Evolutionary conservation across 768 basidiomycete genomes (phyloP).

Genomic region (Hydnomerulius pinastri): DNA sequence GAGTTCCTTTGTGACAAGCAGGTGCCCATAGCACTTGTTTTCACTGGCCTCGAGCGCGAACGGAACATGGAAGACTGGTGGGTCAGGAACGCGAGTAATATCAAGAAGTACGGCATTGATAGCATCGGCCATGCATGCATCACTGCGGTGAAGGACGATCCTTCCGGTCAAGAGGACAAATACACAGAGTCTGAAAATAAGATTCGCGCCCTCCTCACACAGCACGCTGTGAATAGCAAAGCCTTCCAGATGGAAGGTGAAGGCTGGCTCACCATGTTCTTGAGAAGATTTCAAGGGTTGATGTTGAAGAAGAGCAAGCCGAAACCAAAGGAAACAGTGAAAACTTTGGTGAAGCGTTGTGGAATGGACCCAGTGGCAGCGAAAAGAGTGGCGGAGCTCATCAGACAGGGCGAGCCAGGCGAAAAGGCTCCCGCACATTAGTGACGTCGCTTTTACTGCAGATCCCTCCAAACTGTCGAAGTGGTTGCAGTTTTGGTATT

Average conservation of each 20-base stretch:
- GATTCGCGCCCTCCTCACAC: constrained; percentile 20
- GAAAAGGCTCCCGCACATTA: no score
- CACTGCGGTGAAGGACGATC: constrained; percentile 27
- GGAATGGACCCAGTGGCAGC: constrained; percentile 28
- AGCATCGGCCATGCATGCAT: constrained; percentile 35
- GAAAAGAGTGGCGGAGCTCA: constrained; percentile 21
- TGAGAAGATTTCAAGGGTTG: constrained; percentile 13
- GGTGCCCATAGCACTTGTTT: constrained; percentile 42
- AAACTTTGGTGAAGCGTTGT: constrained; percentile 26
- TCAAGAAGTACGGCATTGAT: constrained; percentile 24
- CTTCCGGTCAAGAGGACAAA: constrained; percentile 19
- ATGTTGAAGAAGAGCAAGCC: constrained; percentile 15
- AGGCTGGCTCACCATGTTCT: constrained; percentile 19
- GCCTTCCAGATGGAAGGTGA: constrained; percentile 16
- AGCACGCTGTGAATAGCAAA: constrained; percentile 11
- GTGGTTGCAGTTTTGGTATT: no score
- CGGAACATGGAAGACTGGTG: constrained; percentile 36
- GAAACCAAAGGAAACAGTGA: constrained; percentile 17
- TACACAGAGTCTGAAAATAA: constrained; percentile 22
- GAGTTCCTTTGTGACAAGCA: constrained; percentile 39
- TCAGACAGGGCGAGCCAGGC: no score
- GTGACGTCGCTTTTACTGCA: no score
- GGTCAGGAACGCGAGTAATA: constrained; percentile 26
- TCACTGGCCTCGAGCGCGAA: constrained; percentile 43
- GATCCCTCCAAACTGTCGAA: no score